Percentiles rank a stretch among this genome's conserved stretches.
Conservation (phyloP, 192 early-diverging fungal species). For the Coemansia sp. region DNA sequence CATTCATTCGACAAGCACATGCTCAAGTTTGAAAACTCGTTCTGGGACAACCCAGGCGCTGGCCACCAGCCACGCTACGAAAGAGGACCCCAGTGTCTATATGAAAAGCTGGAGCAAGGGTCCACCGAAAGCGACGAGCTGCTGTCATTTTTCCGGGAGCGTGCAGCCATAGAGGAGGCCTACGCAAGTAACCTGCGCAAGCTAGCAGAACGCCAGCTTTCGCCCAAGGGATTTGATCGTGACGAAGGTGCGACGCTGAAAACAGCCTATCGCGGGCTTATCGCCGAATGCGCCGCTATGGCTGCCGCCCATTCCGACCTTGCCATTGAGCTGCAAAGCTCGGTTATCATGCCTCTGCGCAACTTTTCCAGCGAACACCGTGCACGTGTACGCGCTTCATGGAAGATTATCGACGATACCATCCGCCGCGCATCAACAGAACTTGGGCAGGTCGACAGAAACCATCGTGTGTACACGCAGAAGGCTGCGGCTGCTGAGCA, state of each 20-base stretch:
- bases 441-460: constrained; percentile 45
- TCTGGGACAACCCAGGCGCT: constrained; percentile 54
- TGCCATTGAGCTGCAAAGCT: constrained; percentile 47
- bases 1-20: no score
- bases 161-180: constrained; percentile 45
- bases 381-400: constrained; percentile 45
- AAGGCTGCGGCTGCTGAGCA: constrained; percentile 47
- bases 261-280: constrained; percentile 49
- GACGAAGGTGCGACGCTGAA: constrained; percentile 57
- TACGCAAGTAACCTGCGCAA: constrained; percentile 46
- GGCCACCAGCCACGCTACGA: constrained; percentile 53
- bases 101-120: constrained; percentile 54
- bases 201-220: constrained; percentile 32
- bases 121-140: constrained; percentile 49
- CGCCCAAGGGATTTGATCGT: constrained; percentile 39
- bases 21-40: constrained; percentile 56
- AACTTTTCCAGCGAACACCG: constrained; percentile 48
- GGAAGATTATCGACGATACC: constrained; percentile 50
- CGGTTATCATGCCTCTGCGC: constrained; percentile 46
- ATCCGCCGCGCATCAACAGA: constrained; percentile 39
- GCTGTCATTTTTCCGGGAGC: constrained; percentile 44
- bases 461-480: constrained; percentile 50
- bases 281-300: constrained; percentile 40
- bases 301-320: constrained; percentile 40
- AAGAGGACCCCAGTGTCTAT: constrained; percentile 44